phyloP scores from a whole-genome alignment of 345 rosid genomes.

The Pelargonium nanum region DNA sequence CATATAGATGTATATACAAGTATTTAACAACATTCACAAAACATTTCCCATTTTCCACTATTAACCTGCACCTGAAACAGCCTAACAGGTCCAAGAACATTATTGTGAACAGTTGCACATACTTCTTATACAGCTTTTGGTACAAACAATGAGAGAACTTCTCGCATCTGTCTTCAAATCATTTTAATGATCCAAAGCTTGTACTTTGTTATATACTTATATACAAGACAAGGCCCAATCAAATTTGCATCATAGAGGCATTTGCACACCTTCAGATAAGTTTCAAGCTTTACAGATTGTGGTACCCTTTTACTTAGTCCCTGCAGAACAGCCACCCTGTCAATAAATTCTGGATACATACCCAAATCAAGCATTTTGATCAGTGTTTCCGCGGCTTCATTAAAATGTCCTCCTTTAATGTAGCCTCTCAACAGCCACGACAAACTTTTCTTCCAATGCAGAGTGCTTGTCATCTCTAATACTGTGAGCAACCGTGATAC shows the following conservation, averaged over 20 bases:
- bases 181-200: constrained; percentile 75
- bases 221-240: constrained; percentile 70
- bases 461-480: constrained; percentile 34
- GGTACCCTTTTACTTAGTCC: constrained; percentile 68
- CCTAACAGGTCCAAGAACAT: too few relatives aligned
- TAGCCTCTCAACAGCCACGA: constrained; percentile 84
- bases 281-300: constrained; percentile 39
- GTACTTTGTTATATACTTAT: constrained; percentile 55
- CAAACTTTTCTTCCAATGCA: constrained; percentile 50
- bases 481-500: constrained; percentile 52
- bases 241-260: constrained; percentile 50
- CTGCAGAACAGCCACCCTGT: constrained; percentile 83
- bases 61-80: too few relatives aligned
- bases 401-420: constrained; percentile 71
- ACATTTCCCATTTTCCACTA: too few relatives aligned
- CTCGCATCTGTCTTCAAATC: constrained; percentile 54
- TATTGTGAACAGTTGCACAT: too few relatives aligned
- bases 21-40: too few relatives aligned
- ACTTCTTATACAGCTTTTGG: too few relatives aligned
- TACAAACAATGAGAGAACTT: too few relatives aligned
- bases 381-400: constrained; percentile 63
- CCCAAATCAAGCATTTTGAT: constrained; percentile 66
- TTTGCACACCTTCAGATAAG: constrained; percentile 63
- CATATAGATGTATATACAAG: too few relatives aligned
- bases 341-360: constrained; percentile 64